Percentiles rank a stretch among this genome's conserved stretches.
phyloP scores from a whole-genome alignment of 192 early-diverging fungal genomes.

The Gryganskiella cystojenkinii region DNA sequence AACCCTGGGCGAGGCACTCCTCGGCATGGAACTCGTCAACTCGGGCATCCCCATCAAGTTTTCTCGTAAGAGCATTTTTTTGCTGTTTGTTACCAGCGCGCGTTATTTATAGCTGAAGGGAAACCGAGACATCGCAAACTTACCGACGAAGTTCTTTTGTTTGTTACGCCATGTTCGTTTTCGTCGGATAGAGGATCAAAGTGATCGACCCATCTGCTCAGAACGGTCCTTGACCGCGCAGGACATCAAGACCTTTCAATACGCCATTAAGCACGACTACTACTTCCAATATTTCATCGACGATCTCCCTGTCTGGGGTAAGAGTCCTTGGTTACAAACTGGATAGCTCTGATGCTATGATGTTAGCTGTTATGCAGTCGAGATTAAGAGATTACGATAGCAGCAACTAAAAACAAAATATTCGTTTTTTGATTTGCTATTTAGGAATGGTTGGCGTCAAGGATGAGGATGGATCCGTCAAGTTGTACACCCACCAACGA shows the following conservation, averaged over 20 bases:
- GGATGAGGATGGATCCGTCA: constrained; percentile 43
- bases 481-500: constrained; percentile 69
- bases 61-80: constrained; percentile 54
- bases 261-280: constrained; percentile 73
- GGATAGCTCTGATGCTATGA: too few species aligned
- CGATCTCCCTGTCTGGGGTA: constrained; percentile 45
- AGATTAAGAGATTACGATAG: constrained; percentile 50
- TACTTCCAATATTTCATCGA: constrained; percentile 72
- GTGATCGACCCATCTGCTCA: constrained; percentile 59
- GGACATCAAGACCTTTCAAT: constrained; percentile 67
- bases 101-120: not conserved
- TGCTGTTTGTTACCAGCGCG: not conserved
- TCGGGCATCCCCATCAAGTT: constrained; percentile 78
- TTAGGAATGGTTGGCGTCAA: constrained; percentile 58
- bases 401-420: too few species aligned
- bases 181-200: constrained; percentile 34
- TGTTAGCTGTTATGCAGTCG: constrained; percentile 12
- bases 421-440: not conserved
- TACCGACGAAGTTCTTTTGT: not conserved
- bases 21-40: constrained; percentile 80
- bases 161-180: too few species aligned
- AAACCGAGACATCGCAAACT: not conserved
- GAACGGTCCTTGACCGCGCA: constrained; percentile 49
- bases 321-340: too few species aligned
- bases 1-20: constrained; percentile 79